phyloP scores from a whole-genome alignment of 192 early-diverging fungal genomes.

The Coemansia sp. region DNA sequence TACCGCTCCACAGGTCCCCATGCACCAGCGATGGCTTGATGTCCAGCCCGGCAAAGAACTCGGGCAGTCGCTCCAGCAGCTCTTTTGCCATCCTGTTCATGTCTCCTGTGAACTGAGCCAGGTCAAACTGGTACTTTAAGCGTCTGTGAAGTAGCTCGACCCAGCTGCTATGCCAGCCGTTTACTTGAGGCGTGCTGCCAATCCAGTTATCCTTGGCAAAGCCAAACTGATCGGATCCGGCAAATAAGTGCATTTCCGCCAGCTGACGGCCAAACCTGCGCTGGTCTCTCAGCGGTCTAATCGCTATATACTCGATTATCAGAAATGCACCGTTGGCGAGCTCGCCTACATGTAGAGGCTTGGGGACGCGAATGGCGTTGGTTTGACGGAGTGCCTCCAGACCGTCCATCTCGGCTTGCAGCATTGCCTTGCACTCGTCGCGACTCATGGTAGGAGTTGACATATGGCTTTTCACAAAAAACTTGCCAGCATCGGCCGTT shows the following conservation, averaged over 20 bases:
- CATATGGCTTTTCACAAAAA: conserved; percentile 26
- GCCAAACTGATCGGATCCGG: conserved; percentile 26
- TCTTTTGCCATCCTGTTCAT: not conserved
- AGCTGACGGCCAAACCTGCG: conserved; percentile 20
- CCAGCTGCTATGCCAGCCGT: conserved; percentile 31
- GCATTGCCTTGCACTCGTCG: conserved; percentile 11
- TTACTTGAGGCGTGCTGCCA: conserved; percentile 31
- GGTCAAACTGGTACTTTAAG: conserved; percentile 26
- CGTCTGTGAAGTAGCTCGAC: conserved; percentile 24
- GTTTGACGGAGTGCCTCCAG: conserved; percentile 21
- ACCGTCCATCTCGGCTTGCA: conserved; percentile 17
- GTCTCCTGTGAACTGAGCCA: conserved; percentile 5
- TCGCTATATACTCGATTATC: conserved; percentile 17
- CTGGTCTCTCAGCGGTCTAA: conserved; percentile 17
- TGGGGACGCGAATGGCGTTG: conserved; percentile 19
- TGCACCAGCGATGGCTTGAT: conserved; percentile 32
- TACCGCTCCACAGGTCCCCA: conserved; percentile 37
- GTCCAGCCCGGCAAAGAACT: conserved; percentile 18
- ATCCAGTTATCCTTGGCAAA: conserved; percentile 32
- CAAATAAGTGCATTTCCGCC: conserved; percentile 16
- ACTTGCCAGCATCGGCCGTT: conserved; percentile 5
- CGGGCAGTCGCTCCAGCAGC: conserved; percentile 20
- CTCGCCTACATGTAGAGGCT: conserved; percentile 12
- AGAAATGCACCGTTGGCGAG: conserved; percentile 21
- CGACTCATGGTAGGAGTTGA: conserved; percentile 2